Evolutionary conservation across 164 flowering plant genomes (phyloP), one percentile per base, ranked within the genome.

Genomic region (Stephania japonica): DNA sequence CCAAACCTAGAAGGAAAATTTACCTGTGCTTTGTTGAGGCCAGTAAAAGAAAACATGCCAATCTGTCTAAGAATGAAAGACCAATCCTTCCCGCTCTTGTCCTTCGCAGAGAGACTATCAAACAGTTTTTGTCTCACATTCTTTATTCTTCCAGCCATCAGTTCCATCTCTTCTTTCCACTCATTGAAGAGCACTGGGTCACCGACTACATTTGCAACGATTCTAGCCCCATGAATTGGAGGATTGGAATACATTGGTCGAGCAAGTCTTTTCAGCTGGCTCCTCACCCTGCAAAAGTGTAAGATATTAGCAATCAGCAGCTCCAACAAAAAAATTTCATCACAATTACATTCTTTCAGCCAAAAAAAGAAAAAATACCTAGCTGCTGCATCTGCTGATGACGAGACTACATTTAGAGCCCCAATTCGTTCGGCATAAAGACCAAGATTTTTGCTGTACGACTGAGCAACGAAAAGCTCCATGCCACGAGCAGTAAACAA

Each of bases 201-300:
- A 16, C 99, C 98, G 70, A 95, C 99, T 74, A 95, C 85, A 83
- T 90, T 89, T 64, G 98, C 97, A 68, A 95, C 99, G 75, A 95
- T 86, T 77, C 86, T 87, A 44, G 99, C 99, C 75, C 99, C 99
- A 68, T 95, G 99, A 76, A 95, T 70, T 11, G 98, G 96, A 73
- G 98, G 99, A 75, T 95, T 95, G 66, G 99, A 95, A 83, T 92
- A 95, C 98, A 95, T 95, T 44, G 99, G 98, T 53, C 98, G 87
- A 42, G 99, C 98, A 83, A 95, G 76, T 79, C 97, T 87, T 82
- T 95, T 95, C 84, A 95, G 82, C 75, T 95, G 99, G 83, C 98
- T 95, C 88, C 91, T 95, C 43, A 95, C 98, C 87, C 99, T 95
- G 82, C 69, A 71, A n/a, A 59, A 63, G 47, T 27, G 38, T 32